Percentiles rank a stretch among this genome's conserved stretches.
Conservation (phyloP, 2,329 filamentous ascomycete genomes). For the Epichloe brachyelytri region DNA sequence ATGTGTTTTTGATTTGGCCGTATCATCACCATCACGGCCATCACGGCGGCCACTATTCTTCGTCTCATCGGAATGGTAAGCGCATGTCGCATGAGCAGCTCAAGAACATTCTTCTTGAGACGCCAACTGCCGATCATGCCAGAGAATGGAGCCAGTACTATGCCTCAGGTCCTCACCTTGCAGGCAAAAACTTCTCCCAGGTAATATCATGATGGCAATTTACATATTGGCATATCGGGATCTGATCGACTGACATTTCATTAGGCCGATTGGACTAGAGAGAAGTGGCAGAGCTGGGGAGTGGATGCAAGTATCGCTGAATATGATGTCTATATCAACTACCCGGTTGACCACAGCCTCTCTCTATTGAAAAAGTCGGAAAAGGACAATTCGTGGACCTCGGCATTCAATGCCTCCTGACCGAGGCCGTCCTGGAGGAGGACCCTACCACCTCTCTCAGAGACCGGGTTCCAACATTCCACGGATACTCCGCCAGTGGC, state of each 20-base stretch:
- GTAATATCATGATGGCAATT: constrained; percentile 15
- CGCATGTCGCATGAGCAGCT: constrained; percentile 34
- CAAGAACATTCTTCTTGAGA: constrained; percentile 43
- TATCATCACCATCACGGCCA: constrained; percentile 20
- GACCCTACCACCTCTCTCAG: constrained; percentile 64
- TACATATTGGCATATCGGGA: neutral
- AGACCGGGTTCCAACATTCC: constrained; percentile 75
- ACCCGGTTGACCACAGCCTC: constrained; percentile 57
- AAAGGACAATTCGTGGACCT: constrained; percentile 33
- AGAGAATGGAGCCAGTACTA: constrained; percentile 70
- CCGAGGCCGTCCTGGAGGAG: constrained; percentile 73
- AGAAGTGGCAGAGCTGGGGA: constrained; percentile 62
- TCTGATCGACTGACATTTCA: constrained; percentile 3
- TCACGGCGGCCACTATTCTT: constrained; percentile 17
- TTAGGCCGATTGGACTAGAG: constrained; percentile 59
- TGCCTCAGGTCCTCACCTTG: constrained; percentile 61
- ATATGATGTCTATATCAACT: constrained; percentile 71
- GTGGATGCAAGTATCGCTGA: constrained; percentile 49
- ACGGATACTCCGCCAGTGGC: constrained; percentile 84
- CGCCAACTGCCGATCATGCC: constrained; percentile 42
- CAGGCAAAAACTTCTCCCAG: constrained; percentile 66
- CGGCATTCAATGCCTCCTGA: constrained; percentile 70
- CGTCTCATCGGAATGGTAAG: constrained; percentile 14
- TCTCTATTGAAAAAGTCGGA: constrained; percentile 42
- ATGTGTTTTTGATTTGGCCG: constrained; percentile 30